Evolutionary conservation across 495 filamentous ascomycete species (phyloP).

Genomic region (Evansstolkia leycettana): DNA sequence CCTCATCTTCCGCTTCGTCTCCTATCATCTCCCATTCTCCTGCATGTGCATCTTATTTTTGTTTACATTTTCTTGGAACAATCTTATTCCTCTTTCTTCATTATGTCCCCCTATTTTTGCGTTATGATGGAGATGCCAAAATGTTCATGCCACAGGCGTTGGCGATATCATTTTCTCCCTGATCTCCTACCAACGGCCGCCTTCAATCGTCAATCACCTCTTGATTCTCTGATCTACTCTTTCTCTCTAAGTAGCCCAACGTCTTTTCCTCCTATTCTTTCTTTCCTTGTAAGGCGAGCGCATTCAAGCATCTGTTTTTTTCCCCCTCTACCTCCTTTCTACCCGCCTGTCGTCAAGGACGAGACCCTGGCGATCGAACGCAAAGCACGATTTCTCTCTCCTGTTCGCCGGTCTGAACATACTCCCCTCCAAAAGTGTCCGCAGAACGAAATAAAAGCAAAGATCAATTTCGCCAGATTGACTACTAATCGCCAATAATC

Average conservation of each 20-base stretch:
- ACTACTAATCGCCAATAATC: neutral
- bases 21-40: neutral
- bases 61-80: too few species aligned
- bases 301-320: neutral
- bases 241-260: too few species aligned
- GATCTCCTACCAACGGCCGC: too few species aligned
- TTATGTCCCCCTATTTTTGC: neutral
- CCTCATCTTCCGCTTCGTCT: neutral
- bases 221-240: too few species aligned
- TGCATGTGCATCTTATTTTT: neutral
- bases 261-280: too few species aligned
- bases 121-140: neutral
- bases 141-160: neutral
- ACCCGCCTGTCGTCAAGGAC: too few species aligned
- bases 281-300: too few species aligned
- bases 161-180: too few species aligned
- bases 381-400: neutral
- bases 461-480: neutral
- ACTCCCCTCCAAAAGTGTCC: neutral
- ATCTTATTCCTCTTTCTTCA: neutral
- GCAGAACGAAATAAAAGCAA: neutral
- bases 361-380: neutral
- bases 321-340: neutral
- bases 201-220: too few species aligned
- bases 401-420: neutral